These are phyloP conservation scores for Golubevia pallescens DNA, from an alignment of 1,284 basidiomycete species.

Conservation along the genomic window DNA sequence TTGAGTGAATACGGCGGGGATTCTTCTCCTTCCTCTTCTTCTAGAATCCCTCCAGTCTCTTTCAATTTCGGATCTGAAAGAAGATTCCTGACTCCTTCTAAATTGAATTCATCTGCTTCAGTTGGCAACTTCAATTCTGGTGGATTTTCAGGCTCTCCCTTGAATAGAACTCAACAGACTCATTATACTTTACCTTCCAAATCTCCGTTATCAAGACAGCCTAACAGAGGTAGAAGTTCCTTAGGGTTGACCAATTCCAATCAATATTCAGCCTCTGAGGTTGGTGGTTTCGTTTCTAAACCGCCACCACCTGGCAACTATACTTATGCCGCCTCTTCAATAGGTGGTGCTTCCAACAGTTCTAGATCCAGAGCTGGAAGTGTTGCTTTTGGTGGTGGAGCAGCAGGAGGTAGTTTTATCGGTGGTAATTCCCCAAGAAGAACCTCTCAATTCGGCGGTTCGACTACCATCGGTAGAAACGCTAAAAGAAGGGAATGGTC, in stretches of 20 bases:
- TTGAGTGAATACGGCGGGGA: background rate
- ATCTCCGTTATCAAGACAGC: too few relatives aligned
- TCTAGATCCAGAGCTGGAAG: background rate
- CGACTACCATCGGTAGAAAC: background rate
- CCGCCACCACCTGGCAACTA: background rate
- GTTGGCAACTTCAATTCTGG: too few relatives aligned
- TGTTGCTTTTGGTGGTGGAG: background rate
- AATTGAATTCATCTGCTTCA: too few relatives aligned
- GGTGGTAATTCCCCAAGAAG: background rate
- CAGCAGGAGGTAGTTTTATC: background rate
- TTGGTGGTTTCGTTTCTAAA: background rate
- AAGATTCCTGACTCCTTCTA: too few relatives aligned
- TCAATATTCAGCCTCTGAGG: background rate
- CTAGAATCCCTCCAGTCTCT: too few relatives aligned
- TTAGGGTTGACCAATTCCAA: background rate
- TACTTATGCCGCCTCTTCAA: background rate
- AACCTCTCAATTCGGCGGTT: background rate
- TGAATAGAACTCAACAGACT: too few relatives aligned
- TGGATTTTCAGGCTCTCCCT: too few relatives aligned
- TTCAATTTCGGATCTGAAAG: too few relatives aligned
- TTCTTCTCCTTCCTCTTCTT: background rate
- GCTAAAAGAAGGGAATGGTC: background rate
- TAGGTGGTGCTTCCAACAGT: background rate
- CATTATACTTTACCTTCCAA: too few relatives aligned
- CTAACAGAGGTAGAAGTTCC: background rate